Base-by-base conservation (phyloP, 163 green algal species). In the Prototheca stagnorum region DNA sequence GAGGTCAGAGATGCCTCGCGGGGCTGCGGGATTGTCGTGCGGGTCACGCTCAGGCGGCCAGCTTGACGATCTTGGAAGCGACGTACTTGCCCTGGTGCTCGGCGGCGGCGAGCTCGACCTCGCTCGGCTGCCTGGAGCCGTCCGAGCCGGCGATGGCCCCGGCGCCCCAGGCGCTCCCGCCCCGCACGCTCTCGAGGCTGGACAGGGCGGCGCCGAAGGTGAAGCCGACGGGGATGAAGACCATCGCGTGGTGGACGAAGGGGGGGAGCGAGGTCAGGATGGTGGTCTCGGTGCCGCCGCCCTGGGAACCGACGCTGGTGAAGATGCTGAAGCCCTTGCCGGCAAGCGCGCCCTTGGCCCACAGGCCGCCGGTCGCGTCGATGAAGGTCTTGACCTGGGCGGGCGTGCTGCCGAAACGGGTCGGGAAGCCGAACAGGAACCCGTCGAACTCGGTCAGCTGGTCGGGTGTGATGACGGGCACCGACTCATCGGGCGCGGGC, bases 211-310 rank as follows among this genome's bases (percentile, higher is more conserved):
- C 31, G 7, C 59, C 51, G 22, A 58, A 53, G 16, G 23, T 53
- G 45, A 68, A 74, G 28, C 84, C 82, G 1, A 67, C 26, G 0
- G 84, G 84, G 31, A 93, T 75, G 31, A 70, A 95, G 36, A 94
- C 73, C 79, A 95, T 95, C 54, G 82, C 84, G 44, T 95, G 85
- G 61, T 93, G 84, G 0, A 64, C 56, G 16, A 91, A 64, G 48
- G 89, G 68, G 14, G 70, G 81, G n/a, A 93, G 35, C 1, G 65
- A 61, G 1, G 74, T 65, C 27, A 65, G 28, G 26, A 57, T 49
- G 3, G 50, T 61, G 17, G 46, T 55, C 31, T 61, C 83, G 51
- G 80, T 64, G 35, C 83, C 83, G 35, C 83, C 75, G 22, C 65
- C 70, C 58, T 86, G 78, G 15, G 62, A 79, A 31, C 55, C 73